These are phyloP conservation scores for Stemphylium beticola DNA, from an alignment of 2,329 filamentous ascomycete genomes.

Conservation along the genomic window DNA sequence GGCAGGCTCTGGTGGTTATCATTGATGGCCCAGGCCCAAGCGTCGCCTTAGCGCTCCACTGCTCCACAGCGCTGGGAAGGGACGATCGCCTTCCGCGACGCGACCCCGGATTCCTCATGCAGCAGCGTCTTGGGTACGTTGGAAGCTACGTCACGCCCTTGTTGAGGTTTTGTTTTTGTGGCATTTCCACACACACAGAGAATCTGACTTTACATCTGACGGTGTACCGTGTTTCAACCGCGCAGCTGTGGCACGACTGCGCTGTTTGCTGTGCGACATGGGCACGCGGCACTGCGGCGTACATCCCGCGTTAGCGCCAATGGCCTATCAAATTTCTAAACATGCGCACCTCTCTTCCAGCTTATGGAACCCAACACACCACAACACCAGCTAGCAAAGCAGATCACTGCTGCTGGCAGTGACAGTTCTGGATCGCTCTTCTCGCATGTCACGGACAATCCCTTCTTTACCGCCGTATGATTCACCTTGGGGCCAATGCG, in stretches of 20 bases:
- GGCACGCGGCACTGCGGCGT: constrained; percentile 14
- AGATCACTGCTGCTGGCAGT: constrained; percentile 36
- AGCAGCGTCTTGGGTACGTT: not conserved
- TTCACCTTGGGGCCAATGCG: constrained; percentile 53
- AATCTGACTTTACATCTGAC: not conserved
- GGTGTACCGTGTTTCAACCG: not conserved
- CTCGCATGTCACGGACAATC: constrained; percentile 56
- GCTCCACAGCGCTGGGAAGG: constrained; percentile 25
- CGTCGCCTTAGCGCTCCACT: constrained; percentile 26
- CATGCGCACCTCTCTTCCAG: constrained; percentile 10
- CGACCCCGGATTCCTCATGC: constrained; percentile 20
- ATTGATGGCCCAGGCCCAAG: constrained; percentile 27
- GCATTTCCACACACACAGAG: not conserved
- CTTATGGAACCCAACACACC: constrained; percentile 48
- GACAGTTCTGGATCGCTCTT: constrained; percentile 50
- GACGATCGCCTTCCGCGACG: constrained; percentile 11
- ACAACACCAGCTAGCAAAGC: constrained; percentile 47
- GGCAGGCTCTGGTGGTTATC: constrained; percentile 24
- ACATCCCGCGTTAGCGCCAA: constrained; percentile 22
- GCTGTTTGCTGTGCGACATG: constrained; percentile 7
- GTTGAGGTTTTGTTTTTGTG: not conserved
- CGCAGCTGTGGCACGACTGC: constrained; percentile 1
- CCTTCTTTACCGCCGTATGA: constrained; percentile 61
- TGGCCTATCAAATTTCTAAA: constrained; percentile 21
- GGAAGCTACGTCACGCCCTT: not conserved